Base-by-base conservation (phyloP, 2,329 filamentous ascomycete genomes). In the Phialophora tarda region DNA sequence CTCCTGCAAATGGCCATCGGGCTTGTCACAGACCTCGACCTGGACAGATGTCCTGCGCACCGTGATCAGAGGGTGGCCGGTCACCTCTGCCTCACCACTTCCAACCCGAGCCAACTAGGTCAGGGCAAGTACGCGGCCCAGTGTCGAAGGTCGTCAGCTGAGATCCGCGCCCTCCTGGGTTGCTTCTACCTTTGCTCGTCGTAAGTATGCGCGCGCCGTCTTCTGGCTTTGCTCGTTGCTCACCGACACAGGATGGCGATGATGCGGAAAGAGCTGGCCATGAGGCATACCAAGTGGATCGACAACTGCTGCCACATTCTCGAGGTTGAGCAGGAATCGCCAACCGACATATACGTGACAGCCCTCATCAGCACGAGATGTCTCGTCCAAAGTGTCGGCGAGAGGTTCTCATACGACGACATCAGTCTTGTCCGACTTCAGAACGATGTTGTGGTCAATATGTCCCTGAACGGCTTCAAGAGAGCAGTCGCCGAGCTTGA, bases 1-100 rank as follows among this genome's bases (percentile, higher is more conserved):
- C 62, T 64, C 17, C 48, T 64, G 21, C 62, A 59, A 6, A 64
- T 59, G 47, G 62, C 55, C 14, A 17, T 54, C 32, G 62, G 54
- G 23, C 55, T 64, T n/a, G 56, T 64, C 47, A 64, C 53, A 21
- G 62, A 64, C 56, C 62, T 64, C 50, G 55, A 64, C 21, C 62
- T 64, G 11, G 62, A 64, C 62, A 34, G 62, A 26, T 64, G 62
- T 30, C 62, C 62, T 10, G 55, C 55, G 10, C 62, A 64, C 53
- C 62, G 62, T 11, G 62, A 64, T 59, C 62, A 64, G 48, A 64
- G 55, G 50, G 50, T 64, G 17, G 62, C 53, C 4, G 60, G 62
- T 38, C n/a, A 44, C 21, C 14, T 54, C 30, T 64, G 62, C 32
- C 21, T n/a, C 12, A 24, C 48, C 14, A n/a, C 41, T 12, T 32